Conservation (phyloP, 495 filamentous ascomycete species). For the Tuber melanosporum region DNA sequence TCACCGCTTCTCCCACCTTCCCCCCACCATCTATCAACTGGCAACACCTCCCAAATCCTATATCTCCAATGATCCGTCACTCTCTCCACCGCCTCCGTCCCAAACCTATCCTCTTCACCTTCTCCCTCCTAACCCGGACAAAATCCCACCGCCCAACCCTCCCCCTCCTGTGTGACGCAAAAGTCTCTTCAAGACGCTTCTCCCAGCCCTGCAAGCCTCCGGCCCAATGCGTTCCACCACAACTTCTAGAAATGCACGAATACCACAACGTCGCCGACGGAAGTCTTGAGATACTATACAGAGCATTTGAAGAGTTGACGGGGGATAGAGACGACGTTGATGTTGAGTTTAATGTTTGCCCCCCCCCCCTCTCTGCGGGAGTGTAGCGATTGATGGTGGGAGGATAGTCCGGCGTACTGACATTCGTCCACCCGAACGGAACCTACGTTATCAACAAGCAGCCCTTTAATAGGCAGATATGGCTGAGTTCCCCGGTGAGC, state of each 20-base stretch:
- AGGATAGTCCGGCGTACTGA: slow-evolving; percentile 65
- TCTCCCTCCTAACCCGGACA: background rate
- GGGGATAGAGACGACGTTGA: slow-evolving; percentile 60
- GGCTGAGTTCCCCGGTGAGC: slow-evolving; percentile 86
- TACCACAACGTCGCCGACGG: slow-evolving; percentile 50
- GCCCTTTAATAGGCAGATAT: slow-evolving; percentile 94
- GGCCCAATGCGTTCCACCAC: background rate
- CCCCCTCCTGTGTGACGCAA: background rate
- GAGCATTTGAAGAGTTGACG: slow-evolving; percentile 59
- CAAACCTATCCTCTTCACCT: background rate
- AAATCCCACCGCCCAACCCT: background rate
- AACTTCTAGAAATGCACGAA: background rate
- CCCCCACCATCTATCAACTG: background rate
- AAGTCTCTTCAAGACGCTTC: background rate
- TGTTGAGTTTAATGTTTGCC: slow-evolving; percentile 54
- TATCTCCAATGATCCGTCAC: background rate
- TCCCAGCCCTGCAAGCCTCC: background rate
- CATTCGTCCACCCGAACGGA: slow-evolving; percentile 59
- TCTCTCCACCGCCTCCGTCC: background rate
- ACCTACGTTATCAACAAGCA: slow-evolving; percentile 96
- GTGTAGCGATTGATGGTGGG: background rate
- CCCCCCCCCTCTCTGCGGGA: background rate
- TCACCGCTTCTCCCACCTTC: background rate
- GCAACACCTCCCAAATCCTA: background rate
- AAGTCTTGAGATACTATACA: slow-evolving; percentile 56